Evolutionary conservation across 2,329 filamentous ascomycete genomes (phyloP).

Genomic region (Calonectria honghensis): DNA sequence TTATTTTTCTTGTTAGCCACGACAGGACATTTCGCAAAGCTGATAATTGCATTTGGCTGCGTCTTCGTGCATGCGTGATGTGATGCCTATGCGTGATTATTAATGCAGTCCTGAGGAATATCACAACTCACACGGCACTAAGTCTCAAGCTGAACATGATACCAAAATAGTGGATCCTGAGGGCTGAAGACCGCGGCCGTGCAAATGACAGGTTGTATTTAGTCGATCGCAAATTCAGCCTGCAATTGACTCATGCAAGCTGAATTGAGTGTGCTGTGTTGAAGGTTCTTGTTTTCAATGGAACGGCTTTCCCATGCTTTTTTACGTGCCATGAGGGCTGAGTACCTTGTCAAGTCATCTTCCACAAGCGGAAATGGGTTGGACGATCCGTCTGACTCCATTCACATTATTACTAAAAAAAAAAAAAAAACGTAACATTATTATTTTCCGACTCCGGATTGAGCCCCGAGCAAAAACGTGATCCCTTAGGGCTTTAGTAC

Average conservation of each 20-base stretch:
- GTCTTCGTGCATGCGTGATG: neutral
- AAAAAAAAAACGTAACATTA: neutral
- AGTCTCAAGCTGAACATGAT: neutral
- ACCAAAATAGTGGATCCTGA: neutral
- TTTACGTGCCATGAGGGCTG: neutral
- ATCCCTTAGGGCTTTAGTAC: neutral
- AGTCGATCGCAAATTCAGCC: neutral
- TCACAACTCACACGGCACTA: conserved; percentile 17
- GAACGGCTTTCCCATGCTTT: neutral
- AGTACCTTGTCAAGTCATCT: neutral
- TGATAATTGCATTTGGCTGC: neutral
- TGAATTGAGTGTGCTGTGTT: neutral
- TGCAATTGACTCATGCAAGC: neutral
- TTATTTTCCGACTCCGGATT: neutral
- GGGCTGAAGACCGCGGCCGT: conserved; percentile 10
- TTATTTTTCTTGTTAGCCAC: neutral
- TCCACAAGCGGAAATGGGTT: neutral
- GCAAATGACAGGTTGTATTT: conserved; percentile 10
- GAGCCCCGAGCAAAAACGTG: neutral
- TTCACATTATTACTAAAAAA: neutral
- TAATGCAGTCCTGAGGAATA: neutral
- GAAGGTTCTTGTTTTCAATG: neutral
- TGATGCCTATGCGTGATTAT: neutral
- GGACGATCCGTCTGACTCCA: neutral
- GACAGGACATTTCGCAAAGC: neutral